Evolutionary conservation across 345 rosid genomes (phyloP), one percentile per base, ranked within the genome.

Genomic region (Dovyalis caffra): DNA sequence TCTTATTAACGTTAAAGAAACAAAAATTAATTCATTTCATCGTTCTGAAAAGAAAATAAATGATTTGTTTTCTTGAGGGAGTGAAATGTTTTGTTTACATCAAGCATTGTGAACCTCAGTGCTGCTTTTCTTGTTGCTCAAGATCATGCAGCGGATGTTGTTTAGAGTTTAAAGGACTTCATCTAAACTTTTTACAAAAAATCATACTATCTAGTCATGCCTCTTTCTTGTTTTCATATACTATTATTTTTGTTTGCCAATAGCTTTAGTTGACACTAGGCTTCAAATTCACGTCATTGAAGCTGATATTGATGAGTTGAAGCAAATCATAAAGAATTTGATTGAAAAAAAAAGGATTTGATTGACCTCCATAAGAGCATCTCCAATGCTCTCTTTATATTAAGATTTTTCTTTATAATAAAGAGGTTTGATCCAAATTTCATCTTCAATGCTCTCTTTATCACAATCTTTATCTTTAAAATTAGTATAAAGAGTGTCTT

Each of bases 271-370:
- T 75, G 68, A 64, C 56, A 40, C 43, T 25, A 28, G 76, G 0
- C 60, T 23, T 71, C 34, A 8, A 53, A 76, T 75, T 76, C 84
- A 79, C 73, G 76, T 77, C 70, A 92, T 97, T 28, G 91, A 86
- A 78, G 91, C 88, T 69, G 97, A 92, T 79, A 90, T 95, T 20
- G 92, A 89, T 78, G 97, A 91, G 85, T 92, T 79, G 87, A 88
- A 82, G 97, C 93, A 64, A 88, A 86, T 77, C 89, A 95, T 68
- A 87, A 97, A 81, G 99, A 97, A 12, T 95, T 97, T 57, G 92
- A 93, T 76, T 91, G 92, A 1, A 97, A 95, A 87, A 89, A 88
- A 89, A 89, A 85, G 71, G 98, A 95, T 78, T 81, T 95, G 85
- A 85, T 93, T 80, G 90, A 89, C 69, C 86, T 93, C 31, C 90